Base-by-base conservation (phyloP, 2,329 filamentous ascomycete species). In the Trichoderma endophyticum region DNA sequence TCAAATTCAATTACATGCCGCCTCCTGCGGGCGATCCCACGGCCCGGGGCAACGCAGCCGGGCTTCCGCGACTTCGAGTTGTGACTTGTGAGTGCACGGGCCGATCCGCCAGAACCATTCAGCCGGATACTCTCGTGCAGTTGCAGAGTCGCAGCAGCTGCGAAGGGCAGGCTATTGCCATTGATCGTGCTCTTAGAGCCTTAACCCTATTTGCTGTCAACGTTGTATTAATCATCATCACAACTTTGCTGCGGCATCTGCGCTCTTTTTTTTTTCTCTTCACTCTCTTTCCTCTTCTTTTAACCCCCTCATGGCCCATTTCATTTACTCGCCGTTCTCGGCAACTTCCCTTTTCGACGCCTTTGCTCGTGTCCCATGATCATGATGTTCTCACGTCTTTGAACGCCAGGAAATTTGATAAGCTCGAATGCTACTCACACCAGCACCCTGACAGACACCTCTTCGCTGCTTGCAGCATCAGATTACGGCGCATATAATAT, bases 81-180 rank as follows among this genome's bases (percentile, higher is more conserved):
- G 30, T 28, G 18, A 30, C 15, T 43, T 56, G 30, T 28, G 18
- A 30, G 21, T 59, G 67, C 67, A 70, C 67, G 67, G 67, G 67
- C 57, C 67, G 67, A 54, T 70, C 67, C 57, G 57, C 32, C 57
- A 54, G 67, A 54, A 70, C 67, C 67, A 61, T 61, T 30, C 57
- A 70, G 67, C 67, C 39, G 67, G 57, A 59, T 26, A 59, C 32
- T 66, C 43, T n/a, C 8, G 43, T 39, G 36, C 36, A 39, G 15
- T 39, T 18, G 43, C n/a, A 51, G n/a, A 51, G 43, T 51, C 9
- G 43, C 43, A 51, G 43, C 43, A 51, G 43, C 14, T 36, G 14
- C 34, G 14, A 36, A 36, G 34, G 34, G 14, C 34, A 36, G 34
- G 34, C 34, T 36, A 15, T 36, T 36, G 34, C 34, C 14, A 36